Percentiles rank a stretch among this genome's conserved stretches.
phyloP scores from a whole-genome alignment of 257 asterid genomes.

The Solanum chiquidenum region DNA sequence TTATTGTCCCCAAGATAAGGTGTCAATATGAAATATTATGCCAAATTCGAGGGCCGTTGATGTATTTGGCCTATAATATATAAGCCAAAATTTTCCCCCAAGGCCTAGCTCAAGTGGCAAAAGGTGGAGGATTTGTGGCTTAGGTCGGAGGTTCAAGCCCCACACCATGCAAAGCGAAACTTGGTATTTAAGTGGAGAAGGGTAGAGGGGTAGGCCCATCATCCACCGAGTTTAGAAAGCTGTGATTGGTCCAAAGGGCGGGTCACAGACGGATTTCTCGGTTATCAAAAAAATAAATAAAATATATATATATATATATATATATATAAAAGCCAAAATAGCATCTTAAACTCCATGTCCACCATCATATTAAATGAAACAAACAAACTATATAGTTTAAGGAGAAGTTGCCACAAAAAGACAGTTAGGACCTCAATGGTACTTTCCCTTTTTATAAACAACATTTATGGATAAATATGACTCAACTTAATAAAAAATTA shows the following conservation, averaged over 20 bases:
- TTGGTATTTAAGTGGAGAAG: too few relatives aligned
- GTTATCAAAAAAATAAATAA: too few relatives aligned
- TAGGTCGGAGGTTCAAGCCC: too few relatives aligned
- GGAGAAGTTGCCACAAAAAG: neutral
- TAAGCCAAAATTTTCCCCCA: neutral
- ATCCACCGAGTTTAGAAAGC: too few relatives aligned
- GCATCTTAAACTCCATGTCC: neutral
- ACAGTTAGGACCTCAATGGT: neutral
- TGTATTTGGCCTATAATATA: neutral
- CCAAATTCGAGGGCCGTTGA: neutral
- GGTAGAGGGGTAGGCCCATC: too few relatives aligned
- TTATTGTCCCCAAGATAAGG: neutral
- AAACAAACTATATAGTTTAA: neutral
- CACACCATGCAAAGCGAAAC: too few relatives aligned
- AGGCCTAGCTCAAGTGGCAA: too few relatives aligned
- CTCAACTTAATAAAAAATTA: neutral
- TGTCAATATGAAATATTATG: neutral
- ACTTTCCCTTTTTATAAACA: neutral
- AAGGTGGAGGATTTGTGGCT: too few relatives aligned
- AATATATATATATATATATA: too few relatives aligned
- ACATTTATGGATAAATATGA: neutral
- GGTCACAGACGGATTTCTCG: too few relatives aligned
- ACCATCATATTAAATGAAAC: neutral
- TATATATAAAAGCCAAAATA: neutral
- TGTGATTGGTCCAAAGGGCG: too few relatives aligned